phyloP scores from a whole-genome alignment of 2,329 filamentous ascomycete species.

The Pseudogymnoascus sp. region DNA sequence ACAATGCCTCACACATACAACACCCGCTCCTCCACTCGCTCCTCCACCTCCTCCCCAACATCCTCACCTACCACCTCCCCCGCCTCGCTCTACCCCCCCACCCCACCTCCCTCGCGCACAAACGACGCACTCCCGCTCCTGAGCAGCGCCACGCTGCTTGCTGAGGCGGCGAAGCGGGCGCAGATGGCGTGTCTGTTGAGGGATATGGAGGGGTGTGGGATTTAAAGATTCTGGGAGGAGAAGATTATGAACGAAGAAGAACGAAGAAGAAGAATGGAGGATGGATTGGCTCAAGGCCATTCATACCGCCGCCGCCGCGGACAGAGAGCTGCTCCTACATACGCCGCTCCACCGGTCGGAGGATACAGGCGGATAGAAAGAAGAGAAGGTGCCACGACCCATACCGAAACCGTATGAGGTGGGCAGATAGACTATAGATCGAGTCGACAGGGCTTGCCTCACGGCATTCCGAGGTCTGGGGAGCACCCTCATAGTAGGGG shows the following conservation, averaged over 20 bases:
- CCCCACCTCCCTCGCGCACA: conserved; percentile 13
- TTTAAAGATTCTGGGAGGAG: neutral
- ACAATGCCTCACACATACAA: neutral
- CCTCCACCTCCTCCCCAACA: neutral
- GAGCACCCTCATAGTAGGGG: too few species aligned
- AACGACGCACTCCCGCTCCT: conserved; percentile 57
- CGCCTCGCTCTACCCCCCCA: neutral
- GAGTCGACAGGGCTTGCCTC: neutral
- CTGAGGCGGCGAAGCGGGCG: conserved; percentile 86
- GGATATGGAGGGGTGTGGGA: conserved; percentile 56
- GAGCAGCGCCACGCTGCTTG: conserved; percentile 74
- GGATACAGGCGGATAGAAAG: neutral
- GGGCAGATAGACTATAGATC: neutral
- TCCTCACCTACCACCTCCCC: neutral
- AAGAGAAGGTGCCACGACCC: neutral
- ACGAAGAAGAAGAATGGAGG: neutral
- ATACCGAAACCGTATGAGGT: neutral
- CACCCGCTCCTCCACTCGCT: neutral
- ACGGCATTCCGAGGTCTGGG: neutral
- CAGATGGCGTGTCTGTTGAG: conserved; percentile 84
- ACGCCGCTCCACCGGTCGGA: neutral
- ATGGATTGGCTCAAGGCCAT: too few species aligned
- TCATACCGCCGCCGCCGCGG: too few species aligned
- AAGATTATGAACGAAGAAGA: conserved; percentile 22
- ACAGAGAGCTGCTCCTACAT: too few species aligned